Evolutionary conservation across 345 rosid species (phyloP).

Genomic region (Microthlaspi erraticum): DNA sequence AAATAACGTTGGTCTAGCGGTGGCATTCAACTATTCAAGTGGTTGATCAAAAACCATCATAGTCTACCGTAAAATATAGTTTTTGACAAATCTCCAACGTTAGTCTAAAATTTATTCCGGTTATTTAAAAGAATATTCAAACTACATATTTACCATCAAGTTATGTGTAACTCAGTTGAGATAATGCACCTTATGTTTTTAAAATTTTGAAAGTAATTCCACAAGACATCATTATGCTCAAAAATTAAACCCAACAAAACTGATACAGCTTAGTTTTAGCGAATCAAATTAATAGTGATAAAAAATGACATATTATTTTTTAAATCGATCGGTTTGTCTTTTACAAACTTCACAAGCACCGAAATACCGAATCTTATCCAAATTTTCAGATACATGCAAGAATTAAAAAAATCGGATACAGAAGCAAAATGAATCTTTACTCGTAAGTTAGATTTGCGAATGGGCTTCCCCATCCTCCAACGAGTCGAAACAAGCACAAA

Average conservation of each 20-base stretch:
- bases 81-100: too few relatives aligned
- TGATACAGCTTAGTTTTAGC: not conserved
- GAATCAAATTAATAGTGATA: not conserved
- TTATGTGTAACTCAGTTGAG: not conserved
- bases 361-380: slow-evolving; percentile 44
- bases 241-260: not conserved
- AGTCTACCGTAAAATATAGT: too few relatives aligned
- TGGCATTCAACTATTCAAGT: not conserved
- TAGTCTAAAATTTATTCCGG: too few relatives aligned
- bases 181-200: not conserved
- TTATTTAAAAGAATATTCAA: too few relatives aligned
- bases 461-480: slow-evolving; percentile 45
- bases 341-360: slow-evolving; percentile 34
- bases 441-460: slow-evolving; percentile 40
- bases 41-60: not conserved
- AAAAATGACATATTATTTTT: not conserved
- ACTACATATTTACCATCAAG: not conserved
- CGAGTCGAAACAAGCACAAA: slow-evolving; percentile 16
- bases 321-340: slow-evolving; percentile 15
- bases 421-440: slow-evolving; percentile 32
- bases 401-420: slow-evolving; percentile 8
- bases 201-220: not conserved
- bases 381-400: slow-evolving; percentile 21
- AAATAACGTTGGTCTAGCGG: not conserved
- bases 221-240: too few relatives aligned